phyloP scores from a whole-genome alignment of 208 protist species.

The Phytomonas francai region DNA sequence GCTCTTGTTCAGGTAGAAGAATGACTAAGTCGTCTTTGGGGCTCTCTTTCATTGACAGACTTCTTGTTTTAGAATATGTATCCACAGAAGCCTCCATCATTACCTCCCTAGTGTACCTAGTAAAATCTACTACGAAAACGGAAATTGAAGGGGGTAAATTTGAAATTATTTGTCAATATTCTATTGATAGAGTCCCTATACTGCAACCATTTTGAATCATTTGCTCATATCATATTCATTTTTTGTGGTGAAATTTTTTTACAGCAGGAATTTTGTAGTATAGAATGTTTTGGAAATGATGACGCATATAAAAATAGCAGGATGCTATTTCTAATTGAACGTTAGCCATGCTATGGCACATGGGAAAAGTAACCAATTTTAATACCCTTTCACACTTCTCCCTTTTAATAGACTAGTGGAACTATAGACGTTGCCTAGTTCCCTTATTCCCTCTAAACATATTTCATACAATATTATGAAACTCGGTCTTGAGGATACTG shows the following conservation, averaged over 20 bases:
- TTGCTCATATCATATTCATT: no score
- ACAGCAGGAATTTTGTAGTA: background rate
- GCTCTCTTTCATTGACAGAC: background rate
- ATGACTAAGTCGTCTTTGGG: background rate
- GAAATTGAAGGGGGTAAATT: background rate
- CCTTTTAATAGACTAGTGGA: background rate
- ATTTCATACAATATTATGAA: background rate
- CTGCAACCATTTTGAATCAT: background rate
- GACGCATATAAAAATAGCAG: background rate
- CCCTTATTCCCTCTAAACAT: background rate
- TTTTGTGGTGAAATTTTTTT: background rate
- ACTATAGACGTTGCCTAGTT: background rate
- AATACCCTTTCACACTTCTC: background rate
- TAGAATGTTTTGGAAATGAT: background rate
- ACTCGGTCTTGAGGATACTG: no score
- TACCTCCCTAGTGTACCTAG: background rate
- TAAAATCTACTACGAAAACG: background rate
- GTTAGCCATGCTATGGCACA: background rate
- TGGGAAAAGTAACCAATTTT: background rate
- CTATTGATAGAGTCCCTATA: background rate
- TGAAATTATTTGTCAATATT: background rate
- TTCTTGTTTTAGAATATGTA: background rate
- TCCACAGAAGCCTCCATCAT: background rate
- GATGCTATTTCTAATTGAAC: background rate
- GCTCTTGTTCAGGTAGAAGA: constrained; percentile 4